Evolutionary conservation across 2,329 filamentous ascomycete species (phyloP).

Genomic region (Sarocladium brachiariae): DNA sequence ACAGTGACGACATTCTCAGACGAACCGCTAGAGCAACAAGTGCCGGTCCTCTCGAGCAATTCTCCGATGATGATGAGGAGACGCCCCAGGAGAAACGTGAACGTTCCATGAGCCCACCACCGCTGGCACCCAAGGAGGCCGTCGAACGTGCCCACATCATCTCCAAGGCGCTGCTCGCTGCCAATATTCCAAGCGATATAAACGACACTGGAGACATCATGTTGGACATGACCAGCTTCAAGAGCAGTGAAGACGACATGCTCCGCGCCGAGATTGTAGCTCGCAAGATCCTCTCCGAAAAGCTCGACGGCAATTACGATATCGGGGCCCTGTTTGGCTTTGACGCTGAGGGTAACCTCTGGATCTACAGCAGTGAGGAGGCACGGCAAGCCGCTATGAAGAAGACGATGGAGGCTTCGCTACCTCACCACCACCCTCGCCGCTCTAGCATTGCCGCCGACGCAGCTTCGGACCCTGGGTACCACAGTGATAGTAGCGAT

Average conservation of each 20-base stretch:
- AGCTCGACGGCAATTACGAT: slow-evolving; percentile 91
- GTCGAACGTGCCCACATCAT: slow-evolving; percentile 76
- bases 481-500: slow-evolving; percentile 82
- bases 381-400: slow-evolving; percentile 84
- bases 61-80: slow-evolving; percentile 30
- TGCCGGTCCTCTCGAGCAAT: not conserved
- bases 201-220: slow-evolving; percentile 91
- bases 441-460: slow-evolving; percentile 58
- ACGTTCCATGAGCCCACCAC: slow-evolving; percentile 71
- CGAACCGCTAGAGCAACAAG: slow-evolving; percentile 32
- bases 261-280: slow-evolving; percentile 89
- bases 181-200: slow-evolving; percentile 89
- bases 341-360: slow-evolving; percentile 93
- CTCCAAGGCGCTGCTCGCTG: slow-evolving; percentile 79
- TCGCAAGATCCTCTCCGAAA: slow-evolving; percentile 84
- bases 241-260: slow-evolving; percentile 87
- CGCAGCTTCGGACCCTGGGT: slow-evolving; percentile 85
- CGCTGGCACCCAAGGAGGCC: slow-evolving; percentile 64
- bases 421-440: slow-evolving; percentile 37
- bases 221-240: slow-evolving; percentile 97
- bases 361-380: slow-evolving; percentile 98
- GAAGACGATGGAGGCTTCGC: slow-evolving; percentile 45
- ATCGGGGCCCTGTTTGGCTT: slow-evolving; percentile 93
- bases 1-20: slow-evolving; percentile 50
- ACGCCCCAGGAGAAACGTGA: slow-evolving; percentile 34